Evolutionary conservation across 768 basidiomycete genomes (phyloP).

Genomic region (Trametes punicea): DNA sequence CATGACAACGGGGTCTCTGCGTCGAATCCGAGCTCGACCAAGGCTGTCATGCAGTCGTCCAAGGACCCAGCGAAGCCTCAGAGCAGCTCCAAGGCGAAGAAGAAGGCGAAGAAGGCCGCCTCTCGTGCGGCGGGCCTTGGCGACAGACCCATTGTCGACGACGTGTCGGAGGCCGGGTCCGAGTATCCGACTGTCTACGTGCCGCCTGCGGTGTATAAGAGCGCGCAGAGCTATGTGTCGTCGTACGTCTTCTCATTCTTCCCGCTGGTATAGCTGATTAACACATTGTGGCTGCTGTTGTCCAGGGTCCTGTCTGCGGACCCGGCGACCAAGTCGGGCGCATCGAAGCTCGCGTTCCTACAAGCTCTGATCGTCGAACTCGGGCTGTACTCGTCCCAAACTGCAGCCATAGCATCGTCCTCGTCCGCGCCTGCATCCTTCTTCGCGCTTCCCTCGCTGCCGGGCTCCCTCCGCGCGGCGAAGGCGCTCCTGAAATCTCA

Average conservation of each 20-base stretch:
- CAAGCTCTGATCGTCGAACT: constrained; percentile 77
- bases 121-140: constrained; percentile 28
- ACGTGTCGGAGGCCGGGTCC: constrained; percentile 43
- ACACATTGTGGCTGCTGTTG: background rate
- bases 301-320: constrained; percentile 30
- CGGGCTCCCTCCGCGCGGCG: constrained; percentile 62
- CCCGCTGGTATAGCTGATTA: background rate
- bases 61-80: constrained; percentile 3
- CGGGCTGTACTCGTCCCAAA: constrained; percentile 38
- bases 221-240: constrained; percentile 58
- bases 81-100: background rate
- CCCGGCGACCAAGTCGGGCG: constrained; percentile 42
- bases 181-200: constrained; percentile 26
- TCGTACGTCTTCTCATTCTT: constrained; percentile 42
- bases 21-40: background rate
- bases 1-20: constrained; percentile 7
- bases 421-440: constrained; percentile 27
- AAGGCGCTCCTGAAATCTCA: constrained; percentile 60
- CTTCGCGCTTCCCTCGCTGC: constrained; percentile 45
- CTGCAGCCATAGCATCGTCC: background rate
- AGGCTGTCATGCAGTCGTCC: background rate
- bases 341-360: constrained; percentile 55
- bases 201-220: constrained; percentile 44
- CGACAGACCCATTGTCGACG: constrained; percentile 47
- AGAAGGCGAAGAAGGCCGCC: constrained; percentile 12